Base-by-base conservation (phyloP, 352 stramenopile species). In the Globisporangium viniferum region DNA sequence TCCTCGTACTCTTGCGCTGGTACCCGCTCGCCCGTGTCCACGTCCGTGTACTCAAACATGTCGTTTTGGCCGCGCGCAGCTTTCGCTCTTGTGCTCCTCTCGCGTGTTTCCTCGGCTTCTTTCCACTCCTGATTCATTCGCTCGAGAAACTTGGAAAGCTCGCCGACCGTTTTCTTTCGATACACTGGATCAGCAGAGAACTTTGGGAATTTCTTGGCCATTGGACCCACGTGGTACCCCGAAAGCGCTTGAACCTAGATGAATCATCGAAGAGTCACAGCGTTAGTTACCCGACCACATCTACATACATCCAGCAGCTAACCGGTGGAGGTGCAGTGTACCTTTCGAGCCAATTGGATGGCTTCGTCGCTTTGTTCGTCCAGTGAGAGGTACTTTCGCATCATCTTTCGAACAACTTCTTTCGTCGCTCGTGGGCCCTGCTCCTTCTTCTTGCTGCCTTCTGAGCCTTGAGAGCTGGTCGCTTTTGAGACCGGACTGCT, bases 61-160 rank as follows among this genome's bases (percentile, higher is more conserved):
- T 84, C 77, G 15, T 76, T 68, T 8, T 76, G 68, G 9, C 75
- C 78, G 15, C 73, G 73, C 20, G 49, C 71, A 27, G 73, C 64
- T 29, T 67, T 74, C 1, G 74, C 67, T 59, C 73, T 76, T 0
- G 79, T 92, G 53, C 74, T 59, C 7, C 69, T 14, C 36, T 86
- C 59, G 2, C 80, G 81, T 12, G 85, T 65, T 10, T 66, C 36
- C 22, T 92, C 84, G 4, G 69, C 76, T 9, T 76, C 57, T 24
- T 70, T 73, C 84, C 77, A 86, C 12, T 86, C 77, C 1, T 73
- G 49, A 48, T 89, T 88, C 75, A 90, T 89, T 18, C 67, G 71
- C 29, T 85, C 69, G n/a, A 90, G 68, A 35, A 74, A 76, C 10
- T 46, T 55, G 2, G 73, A 70, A 1, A 92, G 72, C 58, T 76